Percentiles rank a stretch among this genome's conserved stretches.
phyloP scores from a whole-genome alignment of 805 yeast species.

The Debaryomyces prosopidis region DNA sequence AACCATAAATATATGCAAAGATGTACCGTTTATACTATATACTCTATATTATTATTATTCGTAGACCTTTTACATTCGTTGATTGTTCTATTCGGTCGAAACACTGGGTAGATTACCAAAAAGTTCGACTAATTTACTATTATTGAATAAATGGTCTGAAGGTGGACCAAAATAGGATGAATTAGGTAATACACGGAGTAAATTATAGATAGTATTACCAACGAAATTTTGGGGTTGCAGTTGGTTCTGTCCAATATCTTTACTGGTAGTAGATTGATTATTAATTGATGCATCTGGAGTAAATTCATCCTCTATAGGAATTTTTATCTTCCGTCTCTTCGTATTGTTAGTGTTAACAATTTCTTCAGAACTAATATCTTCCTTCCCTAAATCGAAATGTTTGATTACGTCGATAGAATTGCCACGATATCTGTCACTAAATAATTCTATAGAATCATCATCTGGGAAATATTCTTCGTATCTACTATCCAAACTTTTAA shows the following conservation, averaged over 20 bases:
- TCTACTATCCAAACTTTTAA: conserved; percentile 64
- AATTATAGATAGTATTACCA: conserved; percentile 36
- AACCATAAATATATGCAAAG: too few relatives aligned
- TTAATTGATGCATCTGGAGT: conserved; percentile 1
- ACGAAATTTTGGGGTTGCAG: conserved; percentile 24
- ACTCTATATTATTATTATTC: too few relatives aligned
- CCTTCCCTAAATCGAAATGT: conserved; percentile 35
- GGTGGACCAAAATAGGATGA: conserved; percentile 52
- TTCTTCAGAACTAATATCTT: conserved; percentile 4
- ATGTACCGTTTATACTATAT: too few relatives aligned
- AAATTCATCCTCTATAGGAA: conserved; percentile 3
- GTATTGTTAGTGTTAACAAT: conserved; percentile 8
- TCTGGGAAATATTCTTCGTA: conserved; percentile 67
- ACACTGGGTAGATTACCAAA: conserved; percentile 32
- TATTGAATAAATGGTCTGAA: conserved; percentile 53
- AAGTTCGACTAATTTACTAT: conserved; percentile 50
- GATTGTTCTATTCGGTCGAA: conserved; percentile 2
- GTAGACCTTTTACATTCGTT: too few relatives aligned
- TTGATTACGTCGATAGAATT: conserved; percentile 37
- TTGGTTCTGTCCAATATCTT: neutral
- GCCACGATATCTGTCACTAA: conserved; percentile 39
- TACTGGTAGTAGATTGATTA: neutral
- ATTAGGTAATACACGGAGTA: conserved; percentile 61
- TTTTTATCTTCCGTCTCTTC: conserved; percentile 12
- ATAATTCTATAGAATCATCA: conserved; percentile 43